Base-by-base conservation (phyloP, 164 flowering plant genomes). In the Tetrastigma voinierianum region DNA sequence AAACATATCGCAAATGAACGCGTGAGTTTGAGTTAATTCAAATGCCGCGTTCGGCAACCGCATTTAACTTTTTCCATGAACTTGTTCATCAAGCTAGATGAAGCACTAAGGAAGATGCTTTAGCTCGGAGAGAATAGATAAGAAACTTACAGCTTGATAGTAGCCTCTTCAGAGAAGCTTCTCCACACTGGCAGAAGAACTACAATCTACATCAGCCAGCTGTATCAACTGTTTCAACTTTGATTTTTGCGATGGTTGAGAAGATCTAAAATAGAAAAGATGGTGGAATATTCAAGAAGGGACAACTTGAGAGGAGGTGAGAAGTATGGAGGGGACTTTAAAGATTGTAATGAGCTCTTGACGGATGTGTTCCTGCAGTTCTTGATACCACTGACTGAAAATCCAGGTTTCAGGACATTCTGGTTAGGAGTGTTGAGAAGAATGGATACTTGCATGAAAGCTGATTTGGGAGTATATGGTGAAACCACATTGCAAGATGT, bases 401-500 rank as follows among this genome's bases (percentile, higher is more conserved):
- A 74, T 61, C 59, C 87, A 0, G 84, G 81, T 56, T 95, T 92
- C 58, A 74, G 89, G 69, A 75, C 90, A 3, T 89, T 92, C 67
- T 95, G 99, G 98, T 61, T 89, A 54, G 95, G 96, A 3, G 77
- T 93, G 2, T 56, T 95, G 66, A 76, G 98, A 52, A 92, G 98
- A 75, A 92, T 95, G 99, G 96, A 90, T 54, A 88, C 94, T 5
- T 92, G 91, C 44, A 89, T 89, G 96, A 95, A 89, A 75, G 90
- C 89, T 2, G 89, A 92, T 69, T 70, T 92, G 69, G 96, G 97
- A 7, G 72, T 17, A 3, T 78, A 80, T 11, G 81, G 86, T 1
- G 78, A 79, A 1, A 75, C 89, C 10, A 71, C 56, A 18, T 56
- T 91, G 72, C 81, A 73, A n/a, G n/a, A n/a, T n/a, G n/a, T n/a